phyloP scores from a whole-genome alignment of 129 eudicot species.

The Kitagawia praeruptora region DNA sequence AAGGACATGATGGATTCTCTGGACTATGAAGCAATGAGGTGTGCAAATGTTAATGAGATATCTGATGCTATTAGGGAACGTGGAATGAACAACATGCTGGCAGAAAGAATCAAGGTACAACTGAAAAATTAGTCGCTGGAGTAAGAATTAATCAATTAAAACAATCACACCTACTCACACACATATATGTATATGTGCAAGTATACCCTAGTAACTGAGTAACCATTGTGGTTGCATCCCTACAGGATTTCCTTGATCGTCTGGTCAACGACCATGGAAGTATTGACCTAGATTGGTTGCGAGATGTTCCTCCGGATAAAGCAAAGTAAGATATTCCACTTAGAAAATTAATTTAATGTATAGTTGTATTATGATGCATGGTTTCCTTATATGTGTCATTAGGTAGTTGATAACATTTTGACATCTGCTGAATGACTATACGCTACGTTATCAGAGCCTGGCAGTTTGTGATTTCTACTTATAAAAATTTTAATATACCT shows the following conservation, averaged over 20 bases:
- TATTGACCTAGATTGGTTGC: constrained; percentile 82
- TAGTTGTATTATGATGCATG: neutral
- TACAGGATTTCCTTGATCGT: constrained; percentile 81
- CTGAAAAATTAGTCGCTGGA: neutral
- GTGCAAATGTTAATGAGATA: constrained; percentile 64
- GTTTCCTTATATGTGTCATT: neutral
- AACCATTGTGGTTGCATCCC: constrained; percentile 1
- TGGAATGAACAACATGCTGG: constrained; percentile 96
- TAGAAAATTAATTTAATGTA: neutral
- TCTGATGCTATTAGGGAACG: constrained; percentile 76
- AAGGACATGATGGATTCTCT: constrained; percentile 61
- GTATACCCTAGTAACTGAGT: neutral
- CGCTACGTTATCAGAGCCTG: neutral
- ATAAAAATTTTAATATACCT: neutral
- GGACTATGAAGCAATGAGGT: constrained; percentile 77
- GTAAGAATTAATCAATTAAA: neutral
- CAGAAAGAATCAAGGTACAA: constrained; percentile 78
- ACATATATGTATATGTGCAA: neutral
- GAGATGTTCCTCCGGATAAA: constrained; percentile 84
- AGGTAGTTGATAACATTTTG: neutral
- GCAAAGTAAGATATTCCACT: constrained; percentile 55
- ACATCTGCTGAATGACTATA: neutral
- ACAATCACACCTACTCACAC: neutral
- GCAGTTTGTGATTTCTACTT: neutral
- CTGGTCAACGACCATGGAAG: constrained; percentile 75